Evolutionary conservation across 2,329 filamentous ascomycete genomes (phyloP).

Genomic region (Aspergillus tamarii): DNA sequence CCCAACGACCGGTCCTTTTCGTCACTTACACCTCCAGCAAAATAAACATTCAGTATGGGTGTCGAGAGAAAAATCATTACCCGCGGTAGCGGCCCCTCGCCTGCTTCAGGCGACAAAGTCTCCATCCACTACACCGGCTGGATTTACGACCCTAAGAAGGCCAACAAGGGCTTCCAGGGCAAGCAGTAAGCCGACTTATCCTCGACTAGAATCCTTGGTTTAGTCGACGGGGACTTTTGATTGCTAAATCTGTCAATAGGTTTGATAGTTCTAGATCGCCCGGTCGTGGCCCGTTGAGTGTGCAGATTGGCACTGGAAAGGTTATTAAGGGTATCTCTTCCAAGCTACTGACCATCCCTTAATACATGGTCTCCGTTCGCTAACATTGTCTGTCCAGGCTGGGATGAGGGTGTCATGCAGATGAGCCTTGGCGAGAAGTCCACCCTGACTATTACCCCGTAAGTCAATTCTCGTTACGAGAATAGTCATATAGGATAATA

Average conservation of each 20-base stretch:
- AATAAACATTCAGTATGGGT: not conserved
- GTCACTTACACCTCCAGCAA: not conserved
- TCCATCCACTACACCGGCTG: not conserved
- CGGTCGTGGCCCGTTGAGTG: not conserved
- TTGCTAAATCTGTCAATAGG: not conserved
- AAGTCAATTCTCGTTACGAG: not conserved
- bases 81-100: not conserved
- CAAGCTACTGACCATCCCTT: not conserved
- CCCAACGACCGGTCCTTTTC: not conserved
- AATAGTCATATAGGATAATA: not conserved
- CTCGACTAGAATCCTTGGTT: not conserved
- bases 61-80: not conserved
- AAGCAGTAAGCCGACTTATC: not conserved
- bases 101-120: not conserved
- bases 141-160: not conserved
- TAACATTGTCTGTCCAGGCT: not conserved
- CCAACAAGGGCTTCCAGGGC: not conserved
- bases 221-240: not conserved
- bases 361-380: accelerated
- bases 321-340: not conserved
- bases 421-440: not conserved
- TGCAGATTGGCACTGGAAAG: not conserved
- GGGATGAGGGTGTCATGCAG: not conserved
- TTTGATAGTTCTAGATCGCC: not conserved
- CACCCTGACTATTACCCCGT: not conserved